These are phyloP conservation scores for Mycena sp. DNA, from an alignment of 1,284 basidiomycete species.

Conservation along the genomic window DNA sequence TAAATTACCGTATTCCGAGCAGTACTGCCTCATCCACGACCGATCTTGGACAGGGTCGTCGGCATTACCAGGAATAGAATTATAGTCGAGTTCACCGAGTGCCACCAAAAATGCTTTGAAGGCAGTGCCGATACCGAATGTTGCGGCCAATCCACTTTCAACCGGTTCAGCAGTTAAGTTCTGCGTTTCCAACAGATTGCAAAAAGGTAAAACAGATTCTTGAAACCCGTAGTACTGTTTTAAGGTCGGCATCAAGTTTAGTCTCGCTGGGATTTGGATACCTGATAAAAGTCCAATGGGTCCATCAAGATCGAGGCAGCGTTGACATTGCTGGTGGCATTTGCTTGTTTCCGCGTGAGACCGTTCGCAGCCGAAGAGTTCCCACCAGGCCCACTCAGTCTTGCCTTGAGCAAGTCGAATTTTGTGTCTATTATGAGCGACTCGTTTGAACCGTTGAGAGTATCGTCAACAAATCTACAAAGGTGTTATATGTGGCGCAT, in stretches of 20 bases:
- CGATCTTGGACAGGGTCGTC: slow-evolving; percentile 54
- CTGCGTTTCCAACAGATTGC: slow-evolving; percentile 55
- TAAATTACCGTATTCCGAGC: slow-evolving; percentile 58
- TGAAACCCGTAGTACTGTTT: slow-evolving; percentile 56
- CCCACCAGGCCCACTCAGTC: slow-evolving; percentile 52
- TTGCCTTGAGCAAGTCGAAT: slow-evolving; percentile 51
- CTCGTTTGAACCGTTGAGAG: slow-evolving; percentile 45
- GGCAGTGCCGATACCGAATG: slow-evolving; percentile 45
- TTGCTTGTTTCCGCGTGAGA: slow-evolving; percentile 45
- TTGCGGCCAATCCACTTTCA: slow-evolving; percentile 49
- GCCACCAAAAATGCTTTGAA: slow-evolving; percentile 54
- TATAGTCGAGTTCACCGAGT: slow-evolving; percentile 55
- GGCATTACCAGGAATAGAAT: slow-evolving; percentile 49
- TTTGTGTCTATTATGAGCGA: slow-evolving; percentile 50
- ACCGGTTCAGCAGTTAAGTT: slow-evolving; percentile 50
- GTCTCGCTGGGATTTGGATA: slow-evolving; percentile 26
- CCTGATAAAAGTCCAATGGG: slow-evolving; percentile 59
- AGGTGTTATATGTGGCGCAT: not conserved
- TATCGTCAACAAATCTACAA: slow-evolving; percentile 50
- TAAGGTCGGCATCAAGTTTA: not conserved
- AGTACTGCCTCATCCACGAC: slow-evolving; percentile 65
- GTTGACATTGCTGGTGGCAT: slow-evolving; percentile 47
- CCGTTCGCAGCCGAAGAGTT: slow-evolving; percentile 47
- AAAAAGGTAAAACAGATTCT: slow-evolving; percentile 56
- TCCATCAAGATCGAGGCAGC: slow-evolving; percentile 58